Evolutionary conservation across 257 asterid genomes (phyloP).

Genomic region (Penstemon eatonii): DNA sequence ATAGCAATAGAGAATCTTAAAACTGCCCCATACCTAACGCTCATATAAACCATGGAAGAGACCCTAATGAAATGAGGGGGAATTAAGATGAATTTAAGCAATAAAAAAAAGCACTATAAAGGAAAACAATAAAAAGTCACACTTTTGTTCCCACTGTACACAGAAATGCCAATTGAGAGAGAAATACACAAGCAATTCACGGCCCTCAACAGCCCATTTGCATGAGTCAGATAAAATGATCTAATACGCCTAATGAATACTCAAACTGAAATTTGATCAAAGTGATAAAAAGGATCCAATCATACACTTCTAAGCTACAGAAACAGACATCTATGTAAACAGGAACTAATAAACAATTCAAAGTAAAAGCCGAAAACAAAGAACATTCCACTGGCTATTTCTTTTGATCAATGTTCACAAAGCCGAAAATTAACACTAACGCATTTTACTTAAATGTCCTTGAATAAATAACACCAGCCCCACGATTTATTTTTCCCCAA

Average conservation of each 20-base stretch:
- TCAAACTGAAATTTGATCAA: too few species aligned
- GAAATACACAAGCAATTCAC: too few species aligned
- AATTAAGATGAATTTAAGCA: slow-evolving; percentile 2
- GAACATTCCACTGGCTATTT: background rate
- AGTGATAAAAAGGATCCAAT: background rate
- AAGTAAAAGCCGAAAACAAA: slow-evolving; percentile 3
- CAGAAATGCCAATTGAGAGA: too few species aligned
- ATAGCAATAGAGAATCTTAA: background rate
- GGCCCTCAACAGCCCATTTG: too few species aligned
- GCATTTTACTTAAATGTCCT: background rate
- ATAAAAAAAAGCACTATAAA: background rate
- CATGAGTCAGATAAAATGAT: too few species aligned
- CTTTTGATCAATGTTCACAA: slow-evolving; percentile 5
- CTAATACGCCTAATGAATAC: too few species aligned
- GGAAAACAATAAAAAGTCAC: background rate
- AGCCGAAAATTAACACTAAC: background rate
- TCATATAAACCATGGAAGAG: background rate
- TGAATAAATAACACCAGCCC: background rate
- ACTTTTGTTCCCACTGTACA: too few species aligned
- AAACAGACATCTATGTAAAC: background rate
- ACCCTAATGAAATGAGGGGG: too few species aligned
- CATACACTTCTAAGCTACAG: background rate
- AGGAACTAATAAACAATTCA: background rate
- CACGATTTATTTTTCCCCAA: background rate
- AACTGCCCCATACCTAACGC: background rate